Evolutionary conservation across 2,329 filamentous ascomycete species (phyloP), one percentile per base, ranked within the genome.

Genomic region (Fusarium tupiense): DNA sequence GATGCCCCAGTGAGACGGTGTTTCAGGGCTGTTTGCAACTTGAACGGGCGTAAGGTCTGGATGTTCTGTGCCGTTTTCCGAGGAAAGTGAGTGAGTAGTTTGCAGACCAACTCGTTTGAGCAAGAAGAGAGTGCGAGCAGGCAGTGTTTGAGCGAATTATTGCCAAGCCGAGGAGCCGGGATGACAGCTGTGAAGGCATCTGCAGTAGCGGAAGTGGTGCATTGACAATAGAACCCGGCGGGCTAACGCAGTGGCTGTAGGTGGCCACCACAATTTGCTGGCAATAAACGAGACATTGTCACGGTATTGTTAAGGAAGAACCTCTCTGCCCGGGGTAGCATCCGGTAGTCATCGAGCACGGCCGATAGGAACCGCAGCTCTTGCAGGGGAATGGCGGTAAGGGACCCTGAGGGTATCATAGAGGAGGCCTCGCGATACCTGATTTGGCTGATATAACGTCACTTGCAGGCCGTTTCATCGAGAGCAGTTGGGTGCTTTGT

Each of bases 101-200:
- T 54, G 37, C 46, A 47, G 35, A 60, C 66, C 66, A 63, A 56
- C 72, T 69, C 65, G 44, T 69, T 69, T 62, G 40, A 61, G 58
- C 38, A 57, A 62, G 44, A 43, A 41, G 61, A 53, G 58, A 50
- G 61, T 53, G 53, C 58, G 58, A 44, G 38, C 13, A 46, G 33
- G 24, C 31, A 66, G 64, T 67, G 69, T 59, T 49, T 77, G 72
- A 76, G 71, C 61, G 67, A 77, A 72, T 78, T 72, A 66, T 24
- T 68, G 71, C 64, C 57, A 59, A 63, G 60, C 53, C 66, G 54
- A 64, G 33, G 37, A 31, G 33, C 58, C 29, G 40, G 24, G 35
- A 60, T 64, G 50, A 44, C 33, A 57, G 37, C 29, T 26, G 37
- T 60, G 67, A 72, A 72, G 68, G n/a, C 65, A 72, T 72, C 38